Conservation (phyloP, 2,329 filamentous ascomycete species). For the Drechslera avenae region DNA sequence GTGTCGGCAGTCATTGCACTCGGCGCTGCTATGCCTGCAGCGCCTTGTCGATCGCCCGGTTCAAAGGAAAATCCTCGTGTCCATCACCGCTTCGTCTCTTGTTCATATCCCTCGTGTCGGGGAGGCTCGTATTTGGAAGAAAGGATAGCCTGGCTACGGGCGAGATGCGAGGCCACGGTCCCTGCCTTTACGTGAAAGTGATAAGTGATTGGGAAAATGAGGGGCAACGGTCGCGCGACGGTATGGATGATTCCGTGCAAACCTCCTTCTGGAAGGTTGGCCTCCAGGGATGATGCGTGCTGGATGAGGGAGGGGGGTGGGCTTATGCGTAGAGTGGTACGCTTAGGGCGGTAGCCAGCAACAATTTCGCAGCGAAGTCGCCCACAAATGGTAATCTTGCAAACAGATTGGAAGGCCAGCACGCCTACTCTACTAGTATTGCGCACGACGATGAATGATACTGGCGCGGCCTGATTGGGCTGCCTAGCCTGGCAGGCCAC, state of each 20-base stretch:
- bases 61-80: constrained; percentile 2
- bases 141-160: constrained; percentile 18
- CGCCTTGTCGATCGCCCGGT: constrained; percentile 9
- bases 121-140: not conserved
- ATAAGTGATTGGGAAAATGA: constrained; percentile 15
- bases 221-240: constrained; percentile 22
- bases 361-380: constrained; percentile 5
- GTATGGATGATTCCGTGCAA: constrained; percentile 24
- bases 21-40: not conserved
- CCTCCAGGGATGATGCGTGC: constrained; percentile 27
- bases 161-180: constrained; percentile 11
- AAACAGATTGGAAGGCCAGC: too few species aligned
- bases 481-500: not conserved
- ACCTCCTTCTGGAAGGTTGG: constrained; percentile 29
- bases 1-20: constrained; percentile 8
- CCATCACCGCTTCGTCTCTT: constrained; percentile 1
- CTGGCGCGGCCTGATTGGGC: not conserved
- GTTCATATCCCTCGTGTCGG: constrained; percentile 10
- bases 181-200: constrained; percentile 11
- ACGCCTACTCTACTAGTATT: not conserved
- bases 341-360: constrained; percentile 19
- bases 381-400: constrained; percentile 4
- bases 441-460: not conserved
- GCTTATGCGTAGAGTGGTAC: constrained; percentile 6
- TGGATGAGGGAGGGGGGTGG: not conserved